A percentile compares a stretch with the other conserved stretches of the same genome.
Conservation (phyloP, 768 basidiomycete genomes). For the Lentinula sp. region DNA sequence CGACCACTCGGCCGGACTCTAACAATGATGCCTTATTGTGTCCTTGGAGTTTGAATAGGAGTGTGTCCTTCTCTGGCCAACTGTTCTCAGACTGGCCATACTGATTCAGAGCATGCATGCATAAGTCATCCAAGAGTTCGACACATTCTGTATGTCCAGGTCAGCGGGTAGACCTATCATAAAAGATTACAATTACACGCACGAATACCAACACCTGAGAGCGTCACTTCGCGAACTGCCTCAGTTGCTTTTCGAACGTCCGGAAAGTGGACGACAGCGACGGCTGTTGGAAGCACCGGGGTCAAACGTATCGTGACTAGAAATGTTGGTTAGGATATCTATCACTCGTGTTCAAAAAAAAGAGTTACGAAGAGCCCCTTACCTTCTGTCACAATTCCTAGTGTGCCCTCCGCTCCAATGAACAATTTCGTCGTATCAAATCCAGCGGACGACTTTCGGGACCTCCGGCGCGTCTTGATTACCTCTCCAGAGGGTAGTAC, state of each 20-base stretch:
- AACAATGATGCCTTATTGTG: slow-evolving; percentile 50
- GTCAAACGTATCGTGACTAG: background rate
- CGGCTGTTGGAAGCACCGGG: slow-evolving; percentile 74
- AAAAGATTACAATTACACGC: slow-evolving; percentile 35
- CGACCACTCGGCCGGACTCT: slow-evolving; percentile 49
- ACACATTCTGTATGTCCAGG: slow-evolving; percentile 58
- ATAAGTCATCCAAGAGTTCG: slow-evolving; percentile 77
- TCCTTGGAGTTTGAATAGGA: slow-evolving; percentile 93
- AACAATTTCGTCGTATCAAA: slow-evolving; percentile 84
- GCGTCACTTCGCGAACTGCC: slow-evolving; percentile 76
- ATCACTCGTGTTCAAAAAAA: background rate
- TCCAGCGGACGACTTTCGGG: slow-evolving; percentile 83
- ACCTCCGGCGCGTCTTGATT: slow-evolving; percentile 77
- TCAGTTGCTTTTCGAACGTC: slow-evolving; percentile 45
- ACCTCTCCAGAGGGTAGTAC: slow-evolving; percentile 68
- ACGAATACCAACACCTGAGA: slow-evolving; percentile 37
- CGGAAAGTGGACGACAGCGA: slow-evolving; percentile 85
- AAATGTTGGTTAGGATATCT: background rate
- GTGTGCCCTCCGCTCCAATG: slow-evolving; percentile 73
- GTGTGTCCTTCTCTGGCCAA: slow-evolving; percentile 68
- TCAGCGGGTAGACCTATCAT: slow-evolving; percentile 16
- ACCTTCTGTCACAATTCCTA: slow-evolving; percentile 90
- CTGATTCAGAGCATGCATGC: slow-evolving; percentile 72
- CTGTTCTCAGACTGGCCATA: slow-evolving; percentile 53
- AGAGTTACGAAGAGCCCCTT: background rate